Evolutionary conservation across 2,329 filamentous ascomycete species (phyloP).

Genomic region (Periconia digitata): DNA sequence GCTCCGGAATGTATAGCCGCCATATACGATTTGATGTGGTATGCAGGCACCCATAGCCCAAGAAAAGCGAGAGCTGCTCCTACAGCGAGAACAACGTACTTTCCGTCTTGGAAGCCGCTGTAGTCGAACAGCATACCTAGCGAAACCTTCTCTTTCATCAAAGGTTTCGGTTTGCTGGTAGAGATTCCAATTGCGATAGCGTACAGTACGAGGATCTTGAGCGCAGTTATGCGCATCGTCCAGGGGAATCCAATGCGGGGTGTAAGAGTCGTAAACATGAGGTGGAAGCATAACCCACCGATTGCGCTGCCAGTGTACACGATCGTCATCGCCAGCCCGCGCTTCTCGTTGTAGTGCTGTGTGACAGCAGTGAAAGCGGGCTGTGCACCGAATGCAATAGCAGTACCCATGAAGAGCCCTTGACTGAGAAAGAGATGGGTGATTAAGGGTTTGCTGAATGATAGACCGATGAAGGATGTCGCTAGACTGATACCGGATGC

Average conservation of each 20-base stretch:
- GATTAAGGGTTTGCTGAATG: constrained; percentile 22
- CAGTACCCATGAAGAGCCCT: constrained; percentile 47
- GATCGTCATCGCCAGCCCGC: constrained; percentile 47
- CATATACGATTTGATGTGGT: constrained; percentile 57
- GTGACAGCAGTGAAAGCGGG: constrained; percentile 43
- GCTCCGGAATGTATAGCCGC: constrained; percentile 54
- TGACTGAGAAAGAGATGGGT: constrained; percentile 51
- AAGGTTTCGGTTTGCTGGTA: constrained; percentile 23
- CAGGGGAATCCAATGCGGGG: constrained; percentile 61
- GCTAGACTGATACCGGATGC: constrained; percentile 27
- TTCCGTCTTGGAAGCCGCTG: constrained; percentile 32
- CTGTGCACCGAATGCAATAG: constrained; percentile 46
- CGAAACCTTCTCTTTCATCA: constrained; percentile 17
- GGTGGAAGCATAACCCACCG: constrained; percentile 57
- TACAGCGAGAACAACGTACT: constrained; percentile 32
- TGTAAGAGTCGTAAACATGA: constrained; percentile 57
- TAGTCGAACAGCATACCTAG: constrained; percentile 34
- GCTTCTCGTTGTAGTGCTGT: constrained; percentile 47
- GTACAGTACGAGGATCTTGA: constrained; percentile 47
- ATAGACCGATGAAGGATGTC: constrained; percentile 23
- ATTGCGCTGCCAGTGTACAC: constrained; percentile 44
- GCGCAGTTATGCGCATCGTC: constrained; percentile 63
- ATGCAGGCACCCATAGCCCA: constrained; percentile 31
- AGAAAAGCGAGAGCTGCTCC: constrained; percentile 28
- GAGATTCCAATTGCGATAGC: constrained; percentile 40